phyloP scores from a whole-genome alignment of 805 yeast species.

The Wickerhamomyces rabaulensis region DNA sequence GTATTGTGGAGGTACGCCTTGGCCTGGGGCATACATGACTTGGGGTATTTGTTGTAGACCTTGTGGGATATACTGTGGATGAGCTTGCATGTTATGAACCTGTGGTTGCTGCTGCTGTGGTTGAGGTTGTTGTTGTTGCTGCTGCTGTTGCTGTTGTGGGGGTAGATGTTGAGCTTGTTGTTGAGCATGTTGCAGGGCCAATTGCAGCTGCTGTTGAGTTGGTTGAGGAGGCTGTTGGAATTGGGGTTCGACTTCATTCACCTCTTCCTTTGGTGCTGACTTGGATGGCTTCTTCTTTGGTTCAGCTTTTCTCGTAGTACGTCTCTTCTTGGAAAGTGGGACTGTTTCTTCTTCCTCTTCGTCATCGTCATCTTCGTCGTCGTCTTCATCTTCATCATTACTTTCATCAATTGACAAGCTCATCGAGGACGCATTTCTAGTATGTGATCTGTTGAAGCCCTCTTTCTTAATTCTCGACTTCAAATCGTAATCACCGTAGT shows the following conservation, averaged over 20 bases:
- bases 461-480: slow-evolving; percentile 21
- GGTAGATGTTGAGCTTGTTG: slow-evolving; percentile 4
- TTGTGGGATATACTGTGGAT: background rate
- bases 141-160: slow-evolving; percentile 5
- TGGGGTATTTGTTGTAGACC: background rate
- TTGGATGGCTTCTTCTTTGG: background rate
- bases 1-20: background rate
- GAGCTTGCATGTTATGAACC: background rate
- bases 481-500: slow-evolving; percentile 57
- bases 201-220: slow-evolving; percentile 7
- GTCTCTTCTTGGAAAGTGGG: slow-evolving; percentile 5
- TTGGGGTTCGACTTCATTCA: background rate
- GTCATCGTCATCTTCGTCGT: slow-evolving; percentile 15
- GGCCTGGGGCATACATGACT: background rate
- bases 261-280: background rate
- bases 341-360: slow-evolving; percentile 12
- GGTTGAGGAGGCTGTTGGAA: slow-evolving; percentile 1
- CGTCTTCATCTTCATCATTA: slow-evolving; percentile 3
- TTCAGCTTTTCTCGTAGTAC: background rate
- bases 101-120: slow-evolving; percentile 4
- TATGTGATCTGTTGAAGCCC: slow-evolving; percentile 5
- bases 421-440: slow-evolving; percentile 10
- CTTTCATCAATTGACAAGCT: slow-evolving; percentile 13
- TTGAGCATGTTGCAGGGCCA: slow-evolving; percentile 2
- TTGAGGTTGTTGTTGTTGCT: slow-evolving; percentile 4